Percentiles rank a stretch among this genome's conserved stretches.
Evolutionary conservation across 2,329 filamentous ascomycete genomes (phyloP).

Genomic region (Cyphellophora attinorum): DNA sequence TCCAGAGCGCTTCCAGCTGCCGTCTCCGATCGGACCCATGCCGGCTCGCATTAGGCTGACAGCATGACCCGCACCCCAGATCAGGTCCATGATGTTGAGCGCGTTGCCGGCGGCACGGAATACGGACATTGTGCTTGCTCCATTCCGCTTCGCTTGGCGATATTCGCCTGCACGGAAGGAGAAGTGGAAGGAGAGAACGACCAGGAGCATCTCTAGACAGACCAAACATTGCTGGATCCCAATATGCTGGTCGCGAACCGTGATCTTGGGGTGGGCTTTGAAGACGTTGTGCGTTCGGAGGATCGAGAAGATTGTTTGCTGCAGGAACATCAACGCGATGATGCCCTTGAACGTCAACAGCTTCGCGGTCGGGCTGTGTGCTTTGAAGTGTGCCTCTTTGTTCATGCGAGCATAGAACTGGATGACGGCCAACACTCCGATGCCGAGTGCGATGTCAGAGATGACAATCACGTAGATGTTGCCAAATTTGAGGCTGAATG

Average conservation of each 20-base stretch:
- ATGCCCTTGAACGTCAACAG: background rate
- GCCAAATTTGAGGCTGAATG: background rate
- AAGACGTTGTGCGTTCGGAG: background rate
- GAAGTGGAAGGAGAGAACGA: background rate
- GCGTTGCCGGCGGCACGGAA: background rate
- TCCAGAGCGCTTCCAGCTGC: background rate
- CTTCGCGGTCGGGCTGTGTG: background rate
- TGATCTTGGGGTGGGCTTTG: background rate
- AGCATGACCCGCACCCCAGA: background rate
- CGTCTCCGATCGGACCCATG: background rate
- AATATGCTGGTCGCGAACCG: background rate
- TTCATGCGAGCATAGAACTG: background rate
- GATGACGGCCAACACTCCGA: background rate
- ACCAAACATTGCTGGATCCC: background rate
- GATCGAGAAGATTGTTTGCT: background rate
- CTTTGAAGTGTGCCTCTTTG: background rate
- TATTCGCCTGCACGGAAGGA: background rate
- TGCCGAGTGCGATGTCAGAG: background rate
- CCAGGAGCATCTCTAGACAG: background rate
- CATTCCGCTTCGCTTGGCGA: background rate
- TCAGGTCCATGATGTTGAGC: background rate
- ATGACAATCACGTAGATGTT: background rate
- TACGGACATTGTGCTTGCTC: background rate
- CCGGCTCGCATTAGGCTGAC: background rate
- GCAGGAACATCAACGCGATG: background rate